phyloP scores from a whole-genome alignment of 1,284 basidiomycete species.

The Coniferiporia sulphurascens region DNA sequence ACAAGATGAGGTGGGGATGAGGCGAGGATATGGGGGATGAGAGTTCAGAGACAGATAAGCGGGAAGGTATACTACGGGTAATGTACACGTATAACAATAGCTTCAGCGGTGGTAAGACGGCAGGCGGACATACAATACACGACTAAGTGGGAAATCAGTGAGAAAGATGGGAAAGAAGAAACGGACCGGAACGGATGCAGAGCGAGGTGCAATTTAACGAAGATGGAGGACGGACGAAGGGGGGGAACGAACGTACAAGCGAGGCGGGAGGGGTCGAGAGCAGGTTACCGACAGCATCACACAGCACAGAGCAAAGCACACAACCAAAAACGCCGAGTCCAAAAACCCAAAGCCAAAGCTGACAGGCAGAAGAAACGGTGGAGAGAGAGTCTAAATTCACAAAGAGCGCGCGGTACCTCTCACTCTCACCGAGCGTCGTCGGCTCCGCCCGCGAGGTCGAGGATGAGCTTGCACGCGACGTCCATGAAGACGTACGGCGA shows the following conservation, averaged over 20 bases:
- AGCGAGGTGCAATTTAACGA: too few species aligned
- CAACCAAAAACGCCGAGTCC: not conserved
- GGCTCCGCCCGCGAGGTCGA: slow-evolving; percentile 72
- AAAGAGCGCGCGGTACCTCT: too few species aligned
- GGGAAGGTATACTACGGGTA: not conserved
- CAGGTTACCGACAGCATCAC: not conserved
- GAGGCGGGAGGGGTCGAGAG: not conserved
- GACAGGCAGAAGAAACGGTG: not conserved
- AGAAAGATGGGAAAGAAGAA: not conserved
- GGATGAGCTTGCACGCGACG: slow-evolving; percentile 80
- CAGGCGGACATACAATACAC: not conserved
- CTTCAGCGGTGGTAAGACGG: not conserved
- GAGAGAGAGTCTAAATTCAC: not conserved
- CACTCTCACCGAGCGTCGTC: slow-evolving; percentile 24
- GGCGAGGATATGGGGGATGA: too few species aligned
- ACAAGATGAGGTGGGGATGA: too few species aligned
- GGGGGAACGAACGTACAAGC: not conserved
- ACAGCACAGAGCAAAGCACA: not conserved
- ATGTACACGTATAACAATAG: not conserved
- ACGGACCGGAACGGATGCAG: not conserved
- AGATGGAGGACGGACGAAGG: not conserved
- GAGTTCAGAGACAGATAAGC: not conserved
- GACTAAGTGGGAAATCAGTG: not conserved
- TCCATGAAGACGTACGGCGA: slow-evolving; percentile 98
- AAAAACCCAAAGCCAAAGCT: not conserved